A percentile compares a stretch with the other conserved stretches of the same genome.
Evolutionary conservation across 2,329 filamentous ascomycete species (phyloP).

Genomic region (Calonectria multiphialidica): DNA sequence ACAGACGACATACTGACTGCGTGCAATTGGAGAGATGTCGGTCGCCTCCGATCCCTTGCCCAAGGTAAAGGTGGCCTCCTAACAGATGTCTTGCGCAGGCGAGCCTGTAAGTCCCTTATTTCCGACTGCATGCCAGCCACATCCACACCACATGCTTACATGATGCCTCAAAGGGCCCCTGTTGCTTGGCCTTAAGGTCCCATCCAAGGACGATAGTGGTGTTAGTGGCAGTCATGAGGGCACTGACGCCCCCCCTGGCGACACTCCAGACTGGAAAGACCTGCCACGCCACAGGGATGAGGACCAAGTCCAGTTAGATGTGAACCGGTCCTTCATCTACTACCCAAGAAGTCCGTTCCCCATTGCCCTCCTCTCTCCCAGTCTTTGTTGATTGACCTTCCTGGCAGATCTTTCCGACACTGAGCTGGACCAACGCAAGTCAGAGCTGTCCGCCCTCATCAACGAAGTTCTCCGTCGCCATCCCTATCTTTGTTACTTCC

Average conservation of each 20-base stretch:
- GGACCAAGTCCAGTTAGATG: slow-evolving; percentile 90
- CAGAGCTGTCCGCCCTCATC: slow-evolving; percentile 84
- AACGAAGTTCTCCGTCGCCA: slow-evolving; percentile 82
- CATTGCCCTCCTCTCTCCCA: not conserved
- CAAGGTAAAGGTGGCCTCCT: slow-evolving; percentile 76
- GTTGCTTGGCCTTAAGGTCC: slow-evolving; percentile 59
- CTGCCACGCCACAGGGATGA: slow-evolving; percentile 87
- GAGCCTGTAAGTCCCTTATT: slow-evolving; percentile 76
- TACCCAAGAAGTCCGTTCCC: slow-evolving; percentile 79
- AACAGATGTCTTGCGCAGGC: slow-evolving; percentile 74
- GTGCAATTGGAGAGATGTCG: slow-evolving; percentile 69
- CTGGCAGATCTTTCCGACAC: slow-evolving; percentile 73
- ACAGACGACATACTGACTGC: slow-evolving; percentile 62
- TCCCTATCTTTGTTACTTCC: slow-evolving; percentile 93
- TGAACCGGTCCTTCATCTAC: slow-evolving; percentile 96
- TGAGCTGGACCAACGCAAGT: slow-evolving; percentile 78
- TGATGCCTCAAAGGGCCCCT: slow-evolving; percentile 67
- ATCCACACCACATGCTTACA: slow-evolving; percentile 22
- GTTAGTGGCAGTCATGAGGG: slow-evolving; percentile 25
- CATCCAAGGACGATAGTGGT: slow-evolving; percentile 21
- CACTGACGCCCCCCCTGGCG: slow-evolving; percentile 28
- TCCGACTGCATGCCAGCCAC: slow-evolving; percentile 4
- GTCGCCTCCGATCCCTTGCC: slow-evolving; percentile 68
- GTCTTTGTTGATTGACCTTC: not conserved
- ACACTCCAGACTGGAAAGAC: slow-evolving; percentile 63